Evolutionary conservation across 2,329 filamentous ascomycete species (phyloP), one percentile per base, ranked within the genome.

Genomic region (Colletotrichum cereale): DNA sequence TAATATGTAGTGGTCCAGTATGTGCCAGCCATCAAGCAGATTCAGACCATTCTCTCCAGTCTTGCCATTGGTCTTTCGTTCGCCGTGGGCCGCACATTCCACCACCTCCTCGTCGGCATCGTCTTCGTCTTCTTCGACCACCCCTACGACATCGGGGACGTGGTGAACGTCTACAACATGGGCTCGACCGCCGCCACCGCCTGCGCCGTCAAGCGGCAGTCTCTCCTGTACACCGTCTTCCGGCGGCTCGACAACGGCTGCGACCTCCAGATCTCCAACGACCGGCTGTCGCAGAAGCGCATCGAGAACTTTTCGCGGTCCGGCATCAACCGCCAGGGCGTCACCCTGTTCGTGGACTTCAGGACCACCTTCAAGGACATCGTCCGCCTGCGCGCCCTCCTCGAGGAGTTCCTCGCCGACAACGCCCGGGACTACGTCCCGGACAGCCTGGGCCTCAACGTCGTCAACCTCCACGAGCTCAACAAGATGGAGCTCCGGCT

Each of bases 41-140:
- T 79, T 26, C 77, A 78, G 53, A 72, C 74, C 14, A 76, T 76
- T 18, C 62, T 77, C 6, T 74, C 75, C 18, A 74, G 75, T 38
- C 73, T 79, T 21, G 74, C 75, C 21, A 73, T 78, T 26, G 91
- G 90, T 8, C 82, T 93, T 2, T 91, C 90, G 1, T 93, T 91
- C 89, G 85, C 93, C n/a, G 91, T 93, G 79, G 90, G 89, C n/a
- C 87, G 88, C 3, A 93, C 91, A 0, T 90, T 91, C 0, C 89
- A 92, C 76, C 91, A 93, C 74, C 91, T 93, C 75, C 81, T 93
- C 11, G 89, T 92, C 75, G 92, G 90, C 2, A 84, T 90, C 75
- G 87, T 93, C 73, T 93, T 93, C 78, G 90, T 93, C 65, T 92
- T 93, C 74, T 89, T 93, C 79, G 93, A 93, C 82, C 91, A 93